These are phyloP conservation scores for Mycena capillaripes DNA, from an alignment of 768 basidiomycete species.

Conservation along the genomic window DNA sequence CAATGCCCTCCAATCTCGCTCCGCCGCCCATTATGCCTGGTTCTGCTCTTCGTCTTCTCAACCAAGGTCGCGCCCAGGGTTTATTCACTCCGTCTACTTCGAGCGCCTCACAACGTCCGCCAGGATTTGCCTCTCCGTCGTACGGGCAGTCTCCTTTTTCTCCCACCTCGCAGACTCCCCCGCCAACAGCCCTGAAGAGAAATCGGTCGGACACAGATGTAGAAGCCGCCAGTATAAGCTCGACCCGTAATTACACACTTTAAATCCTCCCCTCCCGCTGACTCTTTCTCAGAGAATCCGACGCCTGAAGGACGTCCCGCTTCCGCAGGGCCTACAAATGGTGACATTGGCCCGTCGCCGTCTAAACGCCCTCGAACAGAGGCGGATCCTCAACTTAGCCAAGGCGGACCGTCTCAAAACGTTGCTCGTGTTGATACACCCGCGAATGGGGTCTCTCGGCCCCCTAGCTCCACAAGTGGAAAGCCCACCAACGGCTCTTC, in stretches of 20 bases:
- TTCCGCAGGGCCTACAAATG: conserved; percentile 64
- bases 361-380: conserved; percentile 81
- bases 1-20: conserved; percentile 70
- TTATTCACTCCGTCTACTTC: conserved; percentile 90
- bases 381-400: conserved; percentile 51
- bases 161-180: conserved; percentile 63
- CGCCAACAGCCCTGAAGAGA: conserved; percentile 68
- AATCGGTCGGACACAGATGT: conserved; percentile 79
- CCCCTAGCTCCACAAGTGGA: conserved; percentile 62
- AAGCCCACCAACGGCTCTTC: conserved; percentile 54
- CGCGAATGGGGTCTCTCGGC: conserved; percentile 63
- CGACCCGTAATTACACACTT: conserved; percentile 36
- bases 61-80: conserved; percentile 89
- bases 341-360: conserved; percentile 77
- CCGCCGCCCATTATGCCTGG: conserved; percentile 92
- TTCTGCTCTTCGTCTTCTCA: conserved; percentile 85
- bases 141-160: conserved; percentile 66
- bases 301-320: conserved; percentile 66
- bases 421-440: conserved; percentile 45
- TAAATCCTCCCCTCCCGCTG: conserved; percentile 39
- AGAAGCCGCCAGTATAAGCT: conserved; percentile 51
- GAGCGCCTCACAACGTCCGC: conserved; percentile 58
- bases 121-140: conserved; percentile 67
- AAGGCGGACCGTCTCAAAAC: conserved; percentile 51
- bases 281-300: conserved; percentile 56